These are phyloP conservation scores for Pholiota adiposa DNA, from an alignment of 1,284 basidiomycete genomes.

Conservation along the genomic window DNA sequence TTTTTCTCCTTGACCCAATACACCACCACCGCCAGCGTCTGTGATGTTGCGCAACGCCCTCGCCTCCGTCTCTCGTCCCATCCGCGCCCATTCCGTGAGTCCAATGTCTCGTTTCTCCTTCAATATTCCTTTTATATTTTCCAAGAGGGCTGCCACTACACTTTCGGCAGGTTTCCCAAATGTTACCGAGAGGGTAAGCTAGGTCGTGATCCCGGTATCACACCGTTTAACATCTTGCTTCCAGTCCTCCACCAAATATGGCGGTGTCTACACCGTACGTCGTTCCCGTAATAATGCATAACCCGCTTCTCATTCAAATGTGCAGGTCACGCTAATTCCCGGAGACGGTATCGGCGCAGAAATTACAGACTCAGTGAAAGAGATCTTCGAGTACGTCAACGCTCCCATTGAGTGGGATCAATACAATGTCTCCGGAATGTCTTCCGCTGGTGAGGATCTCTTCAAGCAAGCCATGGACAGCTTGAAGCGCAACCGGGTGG, in stretches of 20 bases:
- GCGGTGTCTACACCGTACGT: conserved; percentile 87
- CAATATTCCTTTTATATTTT: conserved; percentile 7
- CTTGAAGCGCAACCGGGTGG: conserved; percentile 96
- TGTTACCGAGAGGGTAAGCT: conserved; percentile 69
- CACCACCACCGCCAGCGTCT: conserved; percentile 30
- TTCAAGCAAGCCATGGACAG: conserved; percentile 99
- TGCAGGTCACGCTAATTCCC: conserved; percentile 89
- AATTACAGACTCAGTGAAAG: conserved; percentile 98
- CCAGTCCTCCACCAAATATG: conserved; percentile 92
- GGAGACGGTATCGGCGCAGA: conserved; percentile 98
- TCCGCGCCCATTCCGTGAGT: conserved; percentile 55
- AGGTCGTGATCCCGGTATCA: conserved; percentile 9
- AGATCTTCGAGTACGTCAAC: conserved; percentile 97
- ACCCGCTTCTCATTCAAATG: conserved; percentile 24
- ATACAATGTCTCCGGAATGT: conserved; percentile 97
- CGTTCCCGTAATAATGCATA: conserved; percentile 24
- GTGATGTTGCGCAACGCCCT: conserved; percentile 73
- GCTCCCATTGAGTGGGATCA: conserved; percentile 99
- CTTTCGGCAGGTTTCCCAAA: conserved; percentile 82
- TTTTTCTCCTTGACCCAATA: conserved; percentile 25
- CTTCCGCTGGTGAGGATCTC: conserved; percentile 90
- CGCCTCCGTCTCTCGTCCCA: conserved; percentile 58
- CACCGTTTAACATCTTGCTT: conserved; percentile 7
- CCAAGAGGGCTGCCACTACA: conserved; percentile 75
- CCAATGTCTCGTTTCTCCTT: conserved; percentile 2